Base-by-base conservation (phyloP, 345 rosid genomes). In the Turnera subulata region DNA sequence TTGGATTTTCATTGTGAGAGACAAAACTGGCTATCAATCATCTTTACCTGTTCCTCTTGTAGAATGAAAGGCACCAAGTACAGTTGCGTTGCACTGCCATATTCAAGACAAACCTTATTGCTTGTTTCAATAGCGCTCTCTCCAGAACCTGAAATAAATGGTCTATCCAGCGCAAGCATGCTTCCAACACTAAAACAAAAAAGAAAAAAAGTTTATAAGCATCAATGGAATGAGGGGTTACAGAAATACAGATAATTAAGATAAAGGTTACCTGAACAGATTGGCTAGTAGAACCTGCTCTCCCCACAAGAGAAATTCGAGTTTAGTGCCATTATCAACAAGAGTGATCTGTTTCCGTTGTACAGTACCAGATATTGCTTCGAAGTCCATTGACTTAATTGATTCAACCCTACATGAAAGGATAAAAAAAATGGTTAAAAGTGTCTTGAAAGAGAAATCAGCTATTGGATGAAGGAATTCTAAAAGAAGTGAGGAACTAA, bases 61-160 rank as follows among this genome's bases (percentile, higher is more conserved):
- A 82, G 82, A 70, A 80, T 64, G 64, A 78, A 76, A 56, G 99
- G 99, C 67, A 80, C 91, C 55, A 87, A 67, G 70, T 79, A 93
- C 47, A 85, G 73, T 61, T 93, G 96, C 55, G 99, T 93, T 54
- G 93, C 95, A 51, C 91, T 86, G 32, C 97, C 99, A 76, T 85
- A 93, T 77, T 93, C 99, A 66, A 93, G 94, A 58, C 86, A 89
- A 64, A 85, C 62, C 56, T 79, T 80, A 64, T 72, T 81, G 32
- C 61, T 65, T 52, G 84, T 72, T 55, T 79, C 89, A 39, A 79
- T 49, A n/a, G 68, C 76, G 65, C 80, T 79, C 57, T 78, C 87
- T 29, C 51, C 70, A 6, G 79, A 73, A 73, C 82, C 78, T 62
- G 93, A 73, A 61, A 89, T 69, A 71, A 80, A 93, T 62, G 99